phyloP scores from a whole-genome alignment of 495 filamentous ascomycete genomes.

The Physcia stellaris region DNA sequence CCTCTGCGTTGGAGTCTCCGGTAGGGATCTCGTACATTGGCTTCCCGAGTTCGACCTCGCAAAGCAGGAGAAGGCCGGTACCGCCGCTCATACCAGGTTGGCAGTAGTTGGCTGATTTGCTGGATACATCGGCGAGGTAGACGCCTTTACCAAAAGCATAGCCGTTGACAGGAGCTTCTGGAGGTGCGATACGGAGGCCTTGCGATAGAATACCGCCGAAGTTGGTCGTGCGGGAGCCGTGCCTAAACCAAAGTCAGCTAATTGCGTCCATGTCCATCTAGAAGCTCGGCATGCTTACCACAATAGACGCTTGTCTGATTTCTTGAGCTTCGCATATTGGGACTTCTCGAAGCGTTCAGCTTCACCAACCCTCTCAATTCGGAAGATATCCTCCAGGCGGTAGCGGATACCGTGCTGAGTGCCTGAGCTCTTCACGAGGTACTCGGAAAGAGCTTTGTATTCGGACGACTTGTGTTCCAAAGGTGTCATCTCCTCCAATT shows the following conservation, averaged over 20 bases:
- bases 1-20: slow-evolving; percentile 34
- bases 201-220: slow-evolving; percentile 74
- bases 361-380: slow-evolving; percentile 67
- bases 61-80: slow-evolving; percentile 53
- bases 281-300: slow-evolving; percentile 69
- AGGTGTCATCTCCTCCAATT: slow-evolving; percentile 61
- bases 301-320: slow-evolving; percentile 52
- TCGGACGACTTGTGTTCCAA: slow-evolving; percentile 44
- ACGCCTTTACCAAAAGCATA: slow-evolving; percentile 86
- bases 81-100: slow-evolving; percentile 36
- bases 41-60: slow-evolving; percentile 56
- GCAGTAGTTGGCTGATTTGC: slow-evolving; percentile 72
- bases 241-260: too few species aligned
- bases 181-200: slow-evolving; percentile 75
- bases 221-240: slow-evolving; percentile 52
- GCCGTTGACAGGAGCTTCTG: slow-evolving; percentile 63
- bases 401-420: slow-evolving; percentile 34
- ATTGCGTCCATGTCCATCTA: too few species aligned
- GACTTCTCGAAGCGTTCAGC: slow-evolving; percentile 49
- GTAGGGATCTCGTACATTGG: slow-evolving; percentile 38
- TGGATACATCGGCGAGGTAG: slow-evolving; percentile 74
- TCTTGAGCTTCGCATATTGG: slow-evolving; percentile 25
- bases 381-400: slow-evolving; percentile 61
- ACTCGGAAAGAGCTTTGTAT: slow-evolving; percentile 47
- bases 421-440: slow-evolving; percentile 49